phyloP scores from a whole-genome alignment of 1,139 yeast genomes.

The Candida pseudocylindracea region DNA sequence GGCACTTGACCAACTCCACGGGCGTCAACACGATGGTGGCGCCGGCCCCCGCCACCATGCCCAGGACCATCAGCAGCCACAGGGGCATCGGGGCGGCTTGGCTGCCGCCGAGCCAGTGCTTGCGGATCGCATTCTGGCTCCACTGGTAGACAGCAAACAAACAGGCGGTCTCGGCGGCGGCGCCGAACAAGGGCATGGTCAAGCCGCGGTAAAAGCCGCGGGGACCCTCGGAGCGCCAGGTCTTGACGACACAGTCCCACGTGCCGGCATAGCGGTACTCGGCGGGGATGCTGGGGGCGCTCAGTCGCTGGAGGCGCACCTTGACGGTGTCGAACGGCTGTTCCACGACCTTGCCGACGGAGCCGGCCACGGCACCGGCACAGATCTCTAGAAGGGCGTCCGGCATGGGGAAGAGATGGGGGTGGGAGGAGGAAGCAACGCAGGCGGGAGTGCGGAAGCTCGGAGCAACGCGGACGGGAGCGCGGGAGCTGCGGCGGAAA shows the following conservation, averaged over 20 bases:
- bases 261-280: slow-evolving; percentile 16
- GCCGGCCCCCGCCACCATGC: slow-evolving; percentile 63
- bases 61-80: slow-evolving; percentile 21
- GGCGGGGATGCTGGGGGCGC: slow-evolving; percentile 9
- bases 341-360: slow-evolving; percentile 65
- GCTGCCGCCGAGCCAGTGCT: not conserved
- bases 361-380: slow-evolving; percentile 45
- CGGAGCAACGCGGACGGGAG: too few species aligned
- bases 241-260: slow-evolving; percentile 32
- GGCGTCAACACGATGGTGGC: slow-evolving; percentile 83
- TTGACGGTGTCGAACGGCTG: slow-evolving; percentile 87
- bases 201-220: slow-evolving; percentile 36
- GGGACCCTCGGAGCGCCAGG: slow-evolving; percentile 47
- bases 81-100: slow-evolving; percentile 1
- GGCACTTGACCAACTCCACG: slow-evolving; percentile 71
- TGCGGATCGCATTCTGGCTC: slow-evolving; percentile 7
- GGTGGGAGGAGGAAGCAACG: too few species aligned
- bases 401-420: not conserved
- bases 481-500: too few species aligned
- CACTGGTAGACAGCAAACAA: slow-evolving; percentile 38
- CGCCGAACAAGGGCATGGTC: slow-evolving; percentile 66
- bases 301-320: slow-evolving; percentile 60
- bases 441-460: too few species aligned
- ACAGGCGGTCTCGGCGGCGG: slow-evolving; percentile 68
- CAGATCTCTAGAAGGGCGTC: slow-evolving; percentile 10